Evolutionary conservation across 352 stramenopile genomes (phyloP), one percentile per base, ranked within the genome.

Genomic region (Pythium myriotylum): DNA sequence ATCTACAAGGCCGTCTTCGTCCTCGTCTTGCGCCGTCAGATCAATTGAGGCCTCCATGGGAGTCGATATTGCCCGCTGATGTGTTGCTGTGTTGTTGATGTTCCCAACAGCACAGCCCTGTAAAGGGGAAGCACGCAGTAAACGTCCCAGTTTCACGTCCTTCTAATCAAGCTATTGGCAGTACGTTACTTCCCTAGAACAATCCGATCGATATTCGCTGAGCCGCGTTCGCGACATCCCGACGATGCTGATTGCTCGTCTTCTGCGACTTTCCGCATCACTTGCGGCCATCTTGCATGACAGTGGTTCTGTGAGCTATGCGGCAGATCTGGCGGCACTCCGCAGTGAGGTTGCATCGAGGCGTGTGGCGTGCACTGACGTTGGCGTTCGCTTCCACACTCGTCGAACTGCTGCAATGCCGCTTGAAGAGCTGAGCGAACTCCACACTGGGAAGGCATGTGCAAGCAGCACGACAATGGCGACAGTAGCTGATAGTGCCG

Each of bases 341-440:
- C 43, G 43, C 20, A 16, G 20, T 19, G 43, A 54, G 24, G n/a
- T n/a, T n/a, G n/a, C n/a, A n/a, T 12, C 27, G 29, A 7, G 4
- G 26, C 5, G 16, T 2, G 6, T 65, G 23, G 14, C 20, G 32
- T 70, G 63, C 35, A 46, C 33, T 6, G 52, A 71, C 39, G 35
- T 71, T 5, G 64, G 54, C 13, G 42, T 67, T 14, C 35, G 47
- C 4, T 35, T 67, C 27, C 49, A 19, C 7, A 55, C 63, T 6
- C 52, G 35, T 3, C 56, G 64, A 27, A 26, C 27, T 3, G 4
- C 39, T 4, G 41, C 49, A 3, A 66, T 71, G 57, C 64, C 64
- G 10, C 49, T 71, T 14, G 52, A 71, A 29, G 64, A 66, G 35
- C 64, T 71, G 8, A 71, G 56, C 33, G 64, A 71, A 20, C 43